Percentiles rank a stretch among this genome's conserved stretches.
Conservation (phyloP, 129 eudicot species). For the carrot (Daucus carota) region DNA sequence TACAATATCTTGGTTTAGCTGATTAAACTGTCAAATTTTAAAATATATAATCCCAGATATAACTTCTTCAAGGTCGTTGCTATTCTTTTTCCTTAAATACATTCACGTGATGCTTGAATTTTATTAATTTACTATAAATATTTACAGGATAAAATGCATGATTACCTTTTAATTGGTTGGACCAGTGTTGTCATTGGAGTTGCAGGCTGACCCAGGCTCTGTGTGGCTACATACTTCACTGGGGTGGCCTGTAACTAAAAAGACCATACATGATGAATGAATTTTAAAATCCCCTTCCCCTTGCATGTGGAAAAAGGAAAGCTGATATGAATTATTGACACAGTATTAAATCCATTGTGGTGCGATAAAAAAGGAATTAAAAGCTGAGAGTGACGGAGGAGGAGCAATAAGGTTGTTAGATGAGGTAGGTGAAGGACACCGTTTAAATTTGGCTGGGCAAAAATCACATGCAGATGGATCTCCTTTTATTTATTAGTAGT, state of each 20-base stretch:
- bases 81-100: no score
- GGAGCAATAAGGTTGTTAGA: not conserved
- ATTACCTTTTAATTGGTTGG: no score
- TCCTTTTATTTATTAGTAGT: not conserved
- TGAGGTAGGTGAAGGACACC: not conserved
- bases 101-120: no score
- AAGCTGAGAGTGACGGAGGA: not conserved
- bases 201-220: no score
- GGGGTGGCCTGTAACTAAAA: not conserved
- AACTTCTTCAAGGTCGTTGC: no score
- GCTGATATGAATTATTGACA: not conserved
- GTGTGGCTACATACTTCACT: not conserved
- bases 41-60: no score
- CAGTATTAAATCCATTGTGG: not conserved
- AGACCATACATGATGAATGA: not conserved
- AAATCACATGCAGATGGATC: slow-evolving; percentile 1
- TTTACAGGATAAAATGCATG: no score
- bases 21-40: no score
- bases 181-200: not conserved
- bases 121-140: no score
- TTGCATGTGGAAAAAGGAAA: not conserved
- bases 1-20: no score
- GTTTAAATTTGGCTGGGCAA: not conserved
- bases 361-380: not conserved
- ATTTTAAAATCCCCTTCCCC: not conserved